phyloP scores from a whole-genome alignment of 2,329 filamentous ascomycete species.

The Aspergillus sp. region DNA sequence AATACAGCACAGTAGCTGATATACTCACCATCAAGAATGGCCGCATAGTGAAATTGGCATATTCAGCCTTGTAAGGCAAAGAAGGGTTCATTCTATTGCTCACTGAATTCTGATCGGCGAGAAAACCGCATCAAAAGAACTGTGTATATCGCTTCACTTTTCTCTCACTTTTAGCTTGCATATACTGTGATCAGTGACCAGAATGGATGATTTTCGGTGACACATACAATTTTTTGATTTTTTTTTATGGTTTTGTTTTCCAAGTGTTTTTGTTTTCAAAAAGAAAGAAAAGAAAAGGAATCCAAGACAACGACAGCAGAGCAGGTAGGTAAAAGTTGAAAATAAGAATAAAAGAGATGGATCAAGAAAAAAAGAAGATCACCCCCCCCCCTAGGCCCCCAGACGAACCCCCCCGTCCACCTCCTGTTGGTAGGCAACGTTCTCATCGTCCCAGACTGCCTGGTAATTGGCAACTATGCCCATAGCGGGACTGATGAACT shows the following conservation, averaged over 20 bases:
- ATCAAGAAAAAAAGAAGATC: background rate
- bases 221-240: background rate
- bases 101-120: too few species aligned
- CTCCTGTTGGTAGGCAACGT: background rate
- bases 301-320: background rate
- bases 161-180: too few species aligned
- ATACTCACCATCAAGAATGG: too few species aligned
- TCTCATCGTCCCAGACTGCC: background rate
- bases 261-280: background rate
- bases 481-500: slow-evolving; percentile 15
- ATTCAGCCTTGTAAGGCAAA: too few species aligned
- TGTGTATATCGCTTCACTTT: too few species aligned
- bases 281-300: background rate
- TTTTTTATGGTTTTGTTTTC: background rate
- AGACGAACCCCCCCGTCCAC: background rate
- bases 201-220: background rate
- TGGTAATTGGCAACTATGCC: slow-evolving; percentile 6
- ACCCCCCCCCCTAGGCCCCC: background rate
- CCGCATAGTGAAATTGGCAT: too few species aligned
- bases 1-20: too few species aligned
- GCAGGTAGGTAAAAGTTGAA: background rate
- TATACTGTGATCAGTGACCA: too few species aligned
- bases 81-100: too few species aligned
- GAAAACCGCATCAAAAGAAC: too few species aligned
- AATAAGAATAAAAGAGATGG: background rate